Base-by-base conservation (phyloP, 805 yeast species). In the Cyberlindnera amylophila region DNA sequence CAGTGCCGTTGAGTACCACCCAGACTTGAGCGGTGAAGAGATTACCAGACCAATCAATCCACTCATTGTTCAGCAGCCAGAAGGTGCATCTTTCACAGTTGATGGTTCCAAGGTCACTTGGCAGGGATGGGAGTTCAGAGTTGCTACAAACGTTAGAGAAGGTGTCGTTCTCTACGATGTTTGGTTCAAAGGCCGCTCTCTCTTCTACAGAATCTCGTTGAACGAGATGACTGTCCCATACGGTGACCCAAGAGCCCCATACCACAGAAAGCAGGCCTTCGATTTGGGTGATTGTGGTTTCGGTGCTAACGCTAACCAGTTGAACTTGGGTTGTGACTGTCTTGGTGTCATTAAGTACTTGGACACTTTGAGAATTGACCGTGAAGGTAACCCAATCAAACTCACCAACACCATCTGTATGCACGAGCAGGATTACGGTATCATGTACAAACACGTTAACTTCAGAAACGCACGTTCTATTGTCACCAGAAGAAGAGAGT, bases 181-280 rank as follows among this genome's bases (percentile, higher is more conserved):
- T 39, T 69, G 68, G 58, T 85, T 82, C 70, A 82, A 83, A 63
- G 91, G 90, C 39, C 78, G 93, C 65, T 81, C 84, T 37, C 66
- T 79, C 34, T 75, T 84, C 58, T 84, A 85, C 73, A 74, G 93
- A 67, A 63, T 83, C 36, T 74, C 89, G 3, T 66, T 84, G 53
- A 77, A 85, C 42, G 95, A 85, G 66, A 85, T 86, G 95, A 84
- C 91, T 32, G 95, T 86, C 50, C 93, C 93, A 27, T 85, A 86
- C 59, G 90, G 87, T 62, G 91, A 85, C 62, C 88, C 90, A 57
- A 74, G 91, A 65, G 80, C 81, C 35, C 93, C 93, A 50, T 81
- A 73, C 69, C 89, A 83, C 66, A 77, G 91, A 74, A 85, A 86
- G 69, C 90, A 83, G 69, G 93, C 93, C 27, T 85, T 85, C 53